phyloP scores from a whole-genome alignment of 2,329 filamentous ascomycete genomes.

The Colletotrichum costaricense region DNA sequence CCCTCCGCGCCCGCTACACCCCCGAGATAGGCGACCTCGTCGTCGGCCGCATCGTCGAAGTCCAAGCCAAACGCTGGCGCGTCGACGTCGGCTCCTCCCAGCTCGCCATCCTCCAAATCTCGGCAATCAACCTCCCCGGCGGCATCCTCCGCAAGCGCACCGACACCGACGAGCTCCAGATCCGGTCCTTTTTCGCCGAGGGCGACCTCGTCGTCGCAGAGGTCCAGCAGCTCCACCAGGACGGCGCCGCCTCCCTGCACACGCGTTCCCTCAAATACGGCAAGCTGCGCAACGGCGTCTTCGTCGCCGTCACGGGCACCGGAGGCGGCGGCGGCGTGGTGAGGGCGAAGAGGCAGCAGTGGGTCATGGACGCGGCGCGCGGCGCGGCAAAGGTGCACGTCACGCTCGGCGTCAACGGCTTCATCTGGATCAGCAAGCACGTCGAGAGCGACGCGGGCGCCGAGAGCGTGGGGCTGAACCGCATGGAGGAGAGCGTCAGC shows the following conservation, averaged over 20 bases:
- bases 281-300: slow-evolving; percentile 93
- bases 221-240: slow-evolving; percentile 88
- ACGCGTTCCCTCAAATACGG: slow-evolving; percentile 93
- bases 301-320: slow-evolving; percentile 82
- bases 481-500: slow-evolving; percentile 88
- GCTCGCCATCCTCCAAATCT: slow-evolving; percentile 86
- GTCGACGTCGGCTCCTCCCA: slow-evolving; percentile 92
- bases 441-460: slow-evolving; percentile 68
- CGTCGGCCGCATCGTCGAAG: slow-evolving; percentile 91
- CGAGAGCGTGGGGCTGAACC: slow-evolving; percentile 78
- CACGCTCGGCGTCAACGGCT: slow-evolving; percentile 93
- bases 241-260: slow-evolving; percentile 89
- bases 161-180: slow-evolving; percentile 96
- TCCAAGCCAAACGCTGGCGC: slow-evolving; percentile 93
- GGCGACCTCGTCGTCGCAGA: slow-evolving; percentile 95
- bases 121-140: slow-evolving; percentile 92
- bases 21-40: slow-evolving; percentile 97
- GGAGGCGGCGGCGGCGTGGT: slow-evolving; percentile 90
- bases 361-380: slow-evolving; percentile 74
- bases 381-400: slow-evolving; percentile 80
- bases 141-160: slow-evolving; percentile 92
- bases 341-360: slow-evolving; percentile 85
- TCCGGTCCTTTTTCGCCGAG: slow-evolving; percentile 96
- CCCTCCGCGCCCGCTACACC: slow-evolving; percentile 90
- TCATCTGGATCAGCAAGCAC: slow-evolving; percentile 94